A percentile compares a stretch with the other conserved stretches of the same genome.
Evolutionary conservation across 179 eudicot genomes (phyloP).

Genomic region (Carnegiea gigantea): DNA sequence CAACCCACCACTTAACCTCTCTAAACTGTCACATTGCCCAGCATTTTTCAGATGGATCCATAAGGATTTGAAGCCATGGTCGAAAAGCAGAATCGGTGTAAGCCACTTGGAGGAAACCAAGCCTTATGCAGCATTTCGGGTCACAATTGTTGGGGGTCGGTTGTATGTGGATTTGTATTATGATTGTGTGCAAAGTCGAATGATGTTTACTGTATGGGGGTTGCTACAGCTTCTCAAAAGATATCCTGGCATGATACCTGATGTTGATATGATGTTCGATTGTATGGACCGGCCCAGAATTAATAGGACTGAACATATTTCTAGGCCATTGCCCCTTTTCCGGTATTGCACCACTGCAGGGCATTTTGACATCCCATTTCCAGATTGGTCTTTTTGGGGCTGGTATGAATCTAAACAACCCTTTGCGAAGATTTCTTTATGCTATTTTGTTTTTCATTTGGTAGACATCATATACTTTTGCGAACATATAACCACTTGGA

Average conservation of each 20-base stretch:
- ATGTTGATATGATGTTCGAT: constrained; percentile 90
- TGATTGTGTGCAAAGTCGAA: constrained; percentile 78
- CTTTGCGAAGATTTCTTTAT: background rate
- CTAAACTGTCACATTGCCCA: constrained; percentile 49
- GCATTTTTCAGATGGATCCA: constrained; percentile 63
- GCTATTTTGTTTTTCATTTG: background rate
- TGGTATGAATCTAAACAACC: constrained; percentile 50
- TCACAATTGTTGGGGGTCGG: constrained; percentile 64
- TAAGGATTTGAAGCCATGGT: constrained; percentile 74
- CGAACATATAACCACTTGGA: too few relatives aligned
- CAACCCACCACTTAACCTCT: constrained; percentile 27
- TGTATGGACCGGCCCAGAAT: constrained; percentile 84
- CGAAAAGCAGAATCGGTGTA: constrained; percentile 44
- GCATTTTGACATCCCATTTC: constrained; percentile 84
- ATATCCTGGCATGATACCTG: constrained; percentile 83
- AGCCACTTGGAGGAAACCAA: constrained; percentile 59
- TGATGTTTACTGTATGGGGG: constrained; percentile 86
- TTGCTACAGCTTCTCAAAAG: constrained; percentile 76
- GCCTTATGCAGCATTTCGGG: constrained; percentile 63
- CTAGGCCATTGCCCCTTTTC: constrained; percentile 78
- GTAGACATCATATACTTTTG: background rate
- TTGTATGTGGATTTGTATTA: constrained; percentile 68
- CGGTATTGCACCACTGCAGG: constrained; percentile 72
- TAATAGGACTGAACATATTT: constrained; percentile 43
- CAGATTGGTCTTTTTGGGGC: constrained; percentile 98